Percentiles rank a stretch among this genome's conserved stretches.
Evolutionary conservation across 1,139 yeast species (phyloP).

Genomic region (Sugiyamaella castrensis): DNA sequence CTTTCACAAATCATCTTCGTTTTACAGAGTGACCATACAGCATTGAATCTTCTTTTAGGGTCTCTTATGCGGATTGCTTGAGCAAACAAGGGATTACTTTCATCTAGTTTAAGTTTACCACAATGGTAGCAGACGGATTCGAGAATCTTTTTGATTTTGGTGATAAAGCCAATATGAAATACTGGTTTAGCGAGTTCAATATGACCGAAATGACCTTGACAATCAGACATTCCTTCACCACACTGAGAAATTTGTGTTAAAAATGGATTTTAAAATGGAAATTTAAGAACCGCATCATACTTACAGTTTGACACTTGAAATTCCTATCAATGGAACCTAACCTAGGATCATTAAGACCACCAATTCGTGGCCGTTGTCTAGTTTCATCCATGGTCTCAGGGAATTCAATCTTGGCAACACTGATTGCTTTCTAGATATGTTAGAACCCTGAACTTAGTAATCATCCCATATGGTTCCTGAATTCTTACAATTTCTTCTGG

Average conservation of each 20-base stretch:
- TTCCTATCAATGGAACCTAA: slow-evolving; percentile 96
- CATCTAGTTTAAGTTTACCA: slow-evolving; percentile 89
- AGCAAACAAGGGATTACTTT: slow-evolving; percentile 73
- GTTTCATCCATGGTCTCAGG: slow-evolving; percentile 99
- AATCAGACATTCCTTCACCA: slow-evolving; percentile 98
- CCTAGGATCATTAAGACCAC: slow-evolving; percentile 96
- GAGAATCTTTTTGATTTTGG: slow-evolving; percentile 90
- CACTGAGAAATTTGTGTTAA: slow-evolving; percentile 43
- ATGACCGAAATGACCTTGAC: slow-evolving; percentile 99
- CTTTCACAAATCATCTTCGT: slow-evolving; percentile 95
- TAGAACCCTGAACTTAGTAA: slow-evolving; percentile 26
- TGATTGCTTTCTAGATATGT: slow-evolving; percentile 61
- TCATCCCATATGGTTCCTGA: slow-evolving; percentile 10
- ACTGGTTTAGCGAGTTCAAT: slow-evolving; percentile 98
- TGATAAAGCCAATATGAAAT: slow-evolving; percentile 88
- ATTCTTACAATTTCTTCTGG: slow-evolving; percentile 82
- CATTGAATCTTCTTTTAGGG: slow-evolving; percentile 92
- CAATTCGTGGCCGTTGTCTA: slow-evolving; percentile 90
- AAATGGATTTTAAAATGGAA: background rate
- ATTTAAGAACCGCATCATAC: slow-evolving; percentile 11
- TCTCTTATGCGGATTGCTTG: slow-evolving; percentile 88
- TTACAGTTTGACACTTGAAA: slow-evolving; percentile 86
- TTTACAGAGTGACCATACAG: slow-evolving; percentile 92
- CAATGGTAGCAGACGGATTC: slow-evolving; percentile 99
- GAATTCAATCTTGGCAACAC: slow-evolving; percentile 94